Evolutionary conservation across 2,329 filamentous ascomycete genomes (phyloP).

Genomic region (Colletotrichum sp.): DNA sequence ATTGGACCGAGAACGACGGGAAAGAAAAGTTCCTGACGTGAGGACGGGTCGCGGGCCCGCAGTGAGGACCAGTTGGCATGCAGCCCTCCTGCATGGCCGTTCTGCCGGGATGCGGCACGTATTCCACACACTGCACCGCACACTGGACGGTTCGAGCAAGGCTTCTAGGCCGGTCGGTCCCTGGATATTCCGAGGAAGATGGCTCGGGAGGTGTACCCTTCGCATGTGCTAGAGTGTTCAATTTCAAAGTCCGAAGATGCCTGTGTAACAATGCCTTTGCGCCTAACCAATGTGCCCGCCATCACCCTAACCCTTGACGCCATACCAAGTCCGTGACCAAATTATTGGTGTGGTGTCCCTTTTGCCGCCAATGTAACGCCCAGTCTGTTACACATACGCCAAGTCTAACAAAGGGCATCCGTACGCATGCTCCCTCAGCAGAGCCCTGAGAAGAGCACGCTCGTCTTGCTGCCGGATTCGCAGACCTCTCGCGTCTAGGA

Average conservation of each 20-base stretch:
- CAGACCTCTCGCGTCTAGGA: conserved; percentile 20
- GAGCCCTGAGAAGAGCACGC: neutral
- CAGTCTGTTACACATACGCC: neutral
- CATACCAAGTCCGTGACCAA: neutral
- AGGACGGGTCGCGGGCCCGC: neutral
- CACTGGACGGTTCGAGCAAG: neutral
- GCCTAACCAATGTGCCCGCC: neutral
- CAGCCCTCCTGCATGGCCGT: neutral
- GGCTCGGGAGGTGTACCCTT: neutral
- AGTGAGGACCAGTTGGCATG: neutral
- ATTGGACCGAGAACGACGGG: neutral
- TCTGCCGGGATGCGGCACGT: neutral
- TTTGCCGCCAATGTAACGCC: neutral
- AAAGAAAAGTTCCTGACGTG: neutral
- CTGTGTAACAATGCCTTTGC: neutral
- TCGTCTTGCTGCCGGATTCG: conserved; percentile 4
- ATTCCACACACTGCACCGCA: neutral
- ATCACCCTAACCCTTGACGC: neutral
- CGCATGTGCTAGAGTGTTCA: neutral
- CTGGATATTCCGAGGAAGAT: neutral
- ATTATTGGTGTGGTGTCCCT: neutral
- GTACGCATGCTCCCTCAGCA: conserved; percentile 1
- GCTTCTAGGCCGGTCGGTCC: too few relatives aligned
- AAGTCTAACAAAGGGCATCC: neutral
- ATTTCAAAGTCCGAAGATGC: neutral